Conservation (phyloP, 2,329 filamentous ascomycete species). For the Phoma sp. region DNA sequence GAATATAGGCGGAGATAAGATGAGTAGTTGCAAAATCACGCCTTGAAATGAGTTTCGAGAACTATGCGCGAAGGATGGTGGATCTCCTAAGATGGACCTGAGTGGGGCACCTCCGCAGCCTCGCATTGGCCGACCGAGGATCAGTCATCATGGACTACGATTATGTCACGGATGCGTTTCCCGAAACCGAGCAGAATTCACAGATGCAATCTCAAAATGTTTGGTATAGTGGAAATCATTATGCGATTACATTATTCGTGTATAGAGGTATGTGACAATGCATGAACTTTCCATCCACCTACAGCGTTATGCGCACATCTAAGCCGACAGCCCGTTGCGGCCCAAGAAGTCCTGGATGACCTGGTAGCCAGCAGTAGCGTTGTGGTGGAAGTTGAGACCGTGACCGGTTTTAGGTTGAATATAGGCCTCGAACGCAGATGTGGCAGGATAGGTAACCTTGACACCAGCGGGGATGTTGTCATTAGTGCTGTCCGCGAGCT, state of each 20-base stretch:
- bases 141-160: slow-evolving; percentile 7
- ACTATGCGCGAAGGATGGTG: no score
- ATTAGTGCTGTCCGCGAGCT: slow-evolving; percentile 50
- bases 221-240: background rate
- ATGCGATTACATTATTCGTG: background rate
- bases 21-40: background rate
- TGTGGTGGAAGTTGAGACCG: slow-evolving; percentile 58
- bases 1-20: background rate
- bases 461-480: slow-evolving; percentile 57
- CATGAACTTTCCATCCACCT: background rate
- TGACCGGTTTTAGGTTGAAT: slow-evolving; percentile 60
- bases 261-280: background rate
- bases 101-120: background rate
- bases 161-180: background rate
- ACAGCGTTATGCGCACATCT: background rate
- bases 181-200: background rate
- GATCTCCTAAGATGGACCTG: no score
- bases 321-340: slow-evolving; percentile 31
- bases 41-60: background rate
- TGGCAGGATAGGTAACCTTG: slow-evolving; percentile 53
- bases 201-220: no score
- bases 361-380: slow-evolving; percentile 50
- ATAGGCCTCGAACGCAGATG: slow-evolving; percentile 60
- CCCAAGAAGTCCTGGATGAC: slow-evolving; percentile 49
- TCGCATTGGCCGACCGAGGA: background rate